Conservation (phyloP, 371 early-diverging fungal genomes). For the Mortierella sp. region DNA sequence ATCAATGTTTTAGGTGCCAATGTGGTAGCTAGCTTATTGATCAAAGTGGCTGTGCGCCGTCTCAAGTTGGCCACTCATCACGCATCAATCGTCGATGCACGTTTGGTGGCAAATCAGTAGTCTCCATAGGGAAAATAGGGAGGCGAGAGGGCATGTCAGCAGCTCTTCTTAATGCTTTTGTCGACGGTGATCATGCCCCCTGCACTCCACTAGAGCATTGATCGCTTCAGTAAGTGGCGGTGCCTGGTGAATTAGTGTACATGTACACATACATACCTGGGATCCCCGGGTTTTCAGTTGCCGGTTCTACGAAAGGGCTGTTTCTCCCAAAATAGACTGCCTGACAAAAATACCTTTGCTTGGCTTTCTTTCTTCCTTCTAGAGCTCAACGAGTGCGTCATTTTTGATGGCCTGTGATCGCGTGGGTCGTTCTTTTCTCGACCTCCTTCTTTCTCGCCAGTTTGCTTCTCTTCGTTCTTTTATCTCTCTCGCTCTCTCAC, state of each 20-base stretch:
- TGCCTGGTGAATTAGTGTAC: neutral
- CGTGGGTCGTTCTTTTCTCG: neutral
- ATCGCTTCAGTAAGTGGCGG: no score
- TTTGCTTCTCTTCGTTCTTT: neutral
- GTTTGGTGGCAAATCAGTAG: neutral
- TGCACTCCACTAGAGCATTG: no score
- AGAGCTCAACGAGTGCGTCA: neutral
- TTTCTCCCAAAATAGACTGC: neutral
- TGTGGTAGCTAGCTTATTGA: neutral
- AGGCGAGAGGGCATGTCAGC: no score
- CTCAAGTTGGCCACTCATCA: neutral
- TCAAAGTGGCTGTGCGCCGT: neutral
- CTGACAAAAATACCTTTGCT: neutral
- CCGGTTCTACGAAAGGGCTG: neutral
- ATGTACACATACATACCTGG: no score
- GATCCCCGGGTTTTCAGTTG: neutral
- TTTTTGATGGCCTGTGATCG: conserved; percentile 8
- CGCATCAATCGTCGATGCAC: neutral
- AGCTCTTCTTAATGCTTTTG: no score
- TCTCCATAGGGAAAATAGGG: no score
- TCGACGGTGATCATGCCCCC: no score
- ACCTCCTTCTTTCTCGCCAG: neutral
- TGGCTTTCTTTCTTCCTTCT: neutral
- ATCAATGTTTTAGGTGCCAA: neutral
- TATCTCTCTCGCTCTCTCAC: neutral